Percentiles rank a stretch among this genome's conserved stretches.
These are phyloP conservation scores for Penicillium odoratum DNA, from an alignment of 495 filamentous ascomycete genomes.

Conservation along the genomic window DNA sequence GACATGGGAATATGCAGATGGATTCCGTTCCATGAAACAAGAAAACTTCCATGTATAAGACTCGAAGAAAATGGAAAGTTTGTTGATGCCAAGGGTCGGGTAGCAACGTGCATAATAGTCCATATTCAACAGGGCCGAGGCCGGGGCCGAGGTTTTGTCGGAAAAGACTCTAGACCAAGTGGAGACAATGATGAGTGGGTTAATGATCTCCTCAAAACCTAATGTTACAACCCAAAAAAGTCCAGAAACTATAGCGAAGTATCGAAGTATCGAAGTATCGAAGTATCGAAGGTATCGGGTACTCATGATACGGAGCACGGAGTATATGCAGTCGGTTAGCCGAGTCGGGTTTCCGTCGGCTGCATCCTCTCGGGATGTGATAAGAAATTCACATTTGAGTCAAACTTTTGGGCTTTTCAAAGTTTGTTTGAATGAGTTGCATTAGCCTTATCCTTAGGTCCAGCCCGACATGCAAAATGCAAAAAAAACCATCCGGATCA, in stretches of 20 bases:
- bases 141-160: background rate
- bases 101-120: background rate
- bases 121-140: background rate
- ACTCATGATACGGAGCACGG: background rate
- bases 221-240: too few species aligned
- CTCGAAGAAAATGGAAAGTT: background rate
- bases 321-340: slow-evolving; percentile 19
- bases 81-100: background rate
- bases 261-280: background rate
- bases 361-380: background rate
- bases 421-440: background rate
- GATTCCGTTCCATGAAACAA: too few species aligned
- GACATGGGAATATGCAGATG: background rate
- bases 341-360: slow-evolving; percentile 20
- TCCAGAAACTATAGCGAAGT: too few species aligned
- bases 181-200: background rate
- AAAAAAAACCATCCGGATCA: background rate
- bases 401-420: too few species aligned
- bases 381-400: too few species aligned
- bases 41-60: too few species aligned
- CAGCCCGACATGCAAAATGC: background rate
- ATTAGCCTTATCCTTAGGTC: slow-evolving; percentile 1
- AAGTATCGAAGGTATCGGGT: background rate
- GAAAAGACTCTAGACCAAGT: background rate
- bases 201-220: too few species aligned